phyloP scores from a whole-genome alignment of 1,284 basidiomycete species.

The Exobasidium rhododendri region DNA sequence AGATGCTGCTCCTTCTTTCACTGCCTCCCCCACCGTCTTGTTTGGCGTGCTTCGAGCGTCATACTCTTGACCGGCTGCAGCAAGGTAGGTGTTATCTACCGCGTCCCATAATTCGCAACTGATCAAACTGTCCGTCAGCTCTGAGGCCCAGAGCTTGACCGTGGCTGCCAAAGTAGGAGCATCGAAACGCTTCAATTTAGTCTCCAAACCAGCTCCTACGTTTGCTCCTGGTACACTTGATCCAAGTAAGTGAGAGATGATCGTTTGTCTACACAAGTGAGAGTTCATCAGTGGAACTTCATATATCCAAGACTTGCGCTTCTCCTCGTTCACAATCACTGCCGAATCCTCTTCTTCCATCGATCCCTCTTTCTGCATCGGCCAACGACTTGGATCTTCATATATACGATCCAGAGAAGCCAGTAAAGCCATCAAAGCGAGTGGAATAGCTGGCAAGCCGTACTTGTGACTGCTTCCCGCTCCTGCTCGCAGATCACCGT shows the following conservation, averaged over 20 bases:
- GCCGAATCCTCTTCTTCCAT: neutral
- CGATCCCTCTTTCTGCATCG: constrained; percentile 13
- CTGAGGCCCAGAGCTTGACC: constrained; percentile 70
- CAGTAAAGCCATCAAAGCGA: constrained; percentile 70
- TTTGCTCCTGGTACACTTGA: constrained; percentile 14
- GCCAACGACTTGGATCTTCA: constrained; percentile 57
- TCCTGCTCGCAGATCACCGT: neutral
- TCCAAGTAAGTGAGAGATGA: constrained; percentile 12
- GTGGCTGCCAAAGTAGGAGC: constrained; percentile 78
- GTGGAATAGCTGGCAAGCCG: constrained; percentile 61
- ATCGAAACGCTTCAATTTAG: constrained; percentile 72
- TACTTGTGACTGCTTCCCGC: neutral
- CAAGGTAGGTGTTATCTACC: constrained; percentile 43
- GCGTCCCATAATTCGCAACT: constrained; percentile 44
- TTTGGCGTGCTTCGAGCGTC: constrained; percentile 20
- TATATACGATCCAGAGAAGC: constrained; percentile 68
- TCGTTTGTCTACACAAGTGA: constrained; percentile 19
- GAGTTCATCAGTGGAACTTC: constrained; percentile 58
- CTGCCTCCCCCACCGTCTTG: constrained; percentile 11
- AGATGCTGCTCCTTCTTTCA: neutral
- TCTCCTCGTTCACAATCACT: constrained; percentile 61
- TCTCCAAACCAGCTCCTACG: constrained; percentile 58
- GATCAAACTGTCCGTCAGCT: constrained; percentile 35
- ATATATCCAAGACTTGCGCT: constrained; percentile 87
- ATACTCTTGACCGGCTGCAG: constrained; percentile 38